Percentiles rank a stretch among this genome's conserved stretches.
phyloP scores from a whole-genome alignment of 2,329 filamentous ascomycete genomes.

The Fusarium algeriense region DNA sequence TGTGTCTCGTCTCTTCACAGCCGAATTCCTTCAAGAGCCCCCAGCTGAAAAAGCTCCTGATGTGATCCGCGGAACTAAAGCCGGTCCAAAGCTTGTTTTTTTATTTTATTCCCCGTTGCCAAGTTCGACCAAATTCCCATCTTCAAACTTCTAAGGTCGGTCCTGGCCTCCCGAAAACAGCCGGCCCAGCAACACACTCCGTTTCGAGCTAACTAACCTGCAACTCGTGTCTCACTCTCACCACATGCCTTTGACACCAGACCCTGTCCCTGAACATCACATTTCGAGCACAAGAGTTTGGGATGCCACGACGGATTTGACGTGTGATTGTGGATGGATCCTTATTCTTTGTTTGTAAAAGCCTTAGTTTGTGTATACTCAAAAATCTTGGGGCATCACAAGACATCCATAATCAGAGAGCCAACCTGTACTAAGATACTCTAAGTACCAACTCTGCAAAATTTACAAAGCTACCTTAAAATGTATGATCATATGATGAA shows the following conservation, averaged over 20 bases:
- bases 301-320: constrained; percentile 6
- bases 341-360: constrained; percentile 12
- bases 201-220: constrained; percentile 6
- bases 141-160: constrained; percentile 1
- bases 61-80: constrained; percentile 15
- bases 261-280: constrained; percentile 31
- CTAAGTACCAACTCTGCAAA: not conserved
- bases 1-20: not conserved
- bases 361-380: not conserved
- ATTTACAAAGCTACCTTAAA: too few relatives aligned
- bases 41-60: not conserved
- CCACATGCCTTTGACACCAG: constrained; percentile 40
- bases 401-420: not conserved
- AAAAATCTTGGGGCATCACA: constrained; percentile 2
- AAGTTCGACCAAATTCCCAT: constrained; percentile 7
- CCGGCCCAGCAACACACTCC: constrained; percentile 5
- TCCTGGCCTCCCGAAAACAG: constrained; percentile 25
- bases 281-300: constrained; percentile 3
- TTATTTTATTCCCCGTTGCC: constrained; percentile 5
- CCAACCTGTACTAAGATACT: not conserved
- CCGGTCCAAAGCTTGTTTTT: constrained; percentile 30
- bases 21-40: not conserved
- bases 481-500: not conserved
- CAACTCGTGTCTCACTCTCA: constrained; percentile 33
- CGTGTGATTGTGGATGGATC: constrained; percentile 39